Percentiles rank a stretch among this genome's conserved stretches.
phyloP scores from a whole-genome alignment of 345 rosid species.

The Linum tenue region DNA sequence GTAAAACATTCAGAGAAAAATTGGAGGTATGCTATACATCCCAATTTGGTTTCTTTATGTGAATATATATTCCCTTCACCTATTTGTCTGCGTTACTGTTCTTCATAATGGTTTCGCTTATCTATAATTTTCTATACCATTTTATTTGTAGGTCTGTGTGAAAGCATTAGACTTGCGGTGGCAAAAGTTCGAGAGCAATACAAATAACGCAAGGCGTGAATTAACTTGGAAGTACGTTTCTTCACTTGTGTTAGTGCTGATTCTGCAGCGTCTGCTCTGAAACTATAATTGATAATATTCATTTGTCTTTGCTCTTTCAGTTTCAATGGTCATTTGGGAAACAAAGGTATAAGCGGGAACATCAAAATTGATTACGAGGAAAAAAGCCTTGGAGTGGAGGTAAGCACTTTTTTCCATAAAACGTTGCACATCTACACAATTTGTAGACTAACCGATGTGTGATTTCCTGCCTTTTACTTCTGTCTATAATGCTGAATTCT shows the following conservation, averaged over 20 bases:
- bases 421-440: neutral
- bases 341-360: conserved; percentile 81
- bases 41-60: conserved; percentile 5
- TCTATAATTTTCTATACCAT: neutral
- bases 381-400: conserved; percentile 77
- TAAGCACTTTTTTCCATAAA: conserved; percentile 19
- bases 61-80: neutral
- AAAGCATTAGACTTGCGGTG: conserved; percentile 53
- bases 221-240: conserved; percentile 76
- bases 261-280: neutral
- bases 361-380: conserved; percentile 61
- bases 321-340: conserved; percentile 71
- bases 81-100: neutral
- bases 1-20: conserved; percentile 46
- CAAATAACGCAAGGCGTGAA: conserved; percentile 44
- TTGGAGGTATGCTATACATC: conserved; percentile 37
- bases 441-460: neutral
- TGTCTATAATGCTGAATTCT: conserved; percentile 2
- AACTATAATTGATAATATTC: conserved; percentile 9
- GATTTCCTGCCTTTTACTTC: neutral
- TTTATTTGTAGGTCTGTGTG: conserved; percentile 48
- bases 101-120: neutral
- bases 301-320: conserved; percentile 28
- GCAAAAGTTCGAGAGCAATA: conserved; percentile 61
- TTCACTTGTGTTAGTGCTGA: neutral